Evolutionary conservation across 2,329 filamentous ascomycete genomes (phyloP), one percentile per base, ranked within the genome.

Genomic region (Drechslerella stenobrocha): DNA sequence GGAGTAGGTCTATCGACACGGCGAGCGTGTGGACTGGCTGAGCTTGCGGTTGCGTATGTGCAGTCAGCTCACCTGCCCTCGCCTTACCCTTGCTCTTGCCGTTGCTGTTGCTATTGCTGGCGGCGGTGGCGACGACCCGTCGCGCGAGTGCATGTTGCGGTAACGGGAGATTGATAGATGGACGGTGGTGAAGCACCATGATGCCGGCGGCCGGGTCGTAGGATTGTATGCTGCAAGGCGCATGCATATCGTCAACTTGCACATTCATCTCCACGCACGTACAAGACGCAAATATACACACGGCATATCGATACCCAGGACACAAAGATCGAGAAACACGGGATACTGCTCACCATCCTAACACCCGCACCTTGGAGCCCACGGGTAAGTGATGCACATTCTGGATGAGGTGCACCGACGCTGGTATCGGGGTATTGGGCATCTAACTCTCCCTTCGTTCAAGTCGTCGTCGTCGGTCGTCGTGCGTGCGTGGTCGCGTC

Each of bases 361-460:
- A 23, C 8, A 66, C 61, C 18, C 53, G 34, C 7, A 59, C 48
- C 37, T 66, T 66, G n/a, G 47, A 53, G 1, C 53, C 53, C 11
- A 15, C 48, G 1, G 61, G 53, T 18, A 66, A 24, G 35, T 66
- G 30, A 20, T 50, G 61, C 15, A 66, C 53, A 50, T 66, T 66
- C 24, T 66, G 61, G 13, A 66, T 52, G 24, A 66, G 50, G 34
- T 66, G 47, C 30, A 66, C 34, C 22, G 48, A 23, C 9, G 61
- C 55, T 3, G 61, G 61, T n/a, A 66, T 24, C 13, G 61, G 61
- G 42, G 47, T 50, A 30, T 48, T 66, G 45, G 52, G 22, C 61
- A 66, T 66, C 60, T 66, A 66, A 32, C 51, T 18, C 4, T 37
- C 4, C 3, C 4, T 18, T 13, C 22, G 11, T 5, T 30, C n/a